Conservation (phyloP, 352 stramenopile genomes). For the Phytophthora ramorum region DNA sequence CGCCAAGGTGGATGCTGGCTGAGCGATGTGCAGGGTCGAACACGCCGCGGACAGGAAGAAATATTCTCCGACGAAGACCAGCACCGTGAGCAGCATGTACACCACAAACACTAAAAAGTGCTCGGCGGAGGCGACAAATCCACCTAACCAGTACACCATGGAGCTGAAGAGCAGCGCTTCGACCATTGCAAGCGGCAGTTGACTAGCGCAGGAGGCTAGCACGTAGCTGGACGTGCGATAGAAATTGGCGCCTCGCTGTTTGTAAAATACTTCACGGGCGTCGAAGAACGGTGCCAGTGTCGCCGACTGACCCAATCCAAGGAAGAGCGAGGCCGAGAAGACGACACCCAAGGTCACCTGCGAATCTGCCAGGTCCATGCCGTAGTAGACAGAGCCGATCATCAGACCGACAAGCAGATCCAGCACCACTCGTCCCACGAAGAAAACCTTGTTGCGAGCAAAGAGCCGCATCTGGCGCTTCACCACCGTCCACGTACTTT, state of each 20-base stretch:
- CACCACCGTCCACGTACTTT: constrained; percentile 45
- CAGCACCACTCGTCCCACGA: constrained; percentile 41
- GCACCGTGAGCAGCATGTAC: constrained; percentile 53
- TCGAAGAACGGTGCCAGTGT: constrained; percentile 66
- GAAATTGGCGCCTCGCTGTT: constrained; percentile 86
- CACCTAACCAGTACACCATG: constrained; percentile 84
- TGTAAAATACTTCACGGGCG: constrained; percentile 80
- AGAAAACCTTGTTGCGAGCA: constrained; percentile 46
- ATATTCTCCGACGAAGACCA: constrained; percentile 55
- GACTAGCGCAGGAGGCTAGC: constrained; percentile 44
- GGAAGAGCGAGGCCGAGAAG: constrained; percentile 82
- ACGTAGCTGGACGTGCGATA: constrained; percentile 83
- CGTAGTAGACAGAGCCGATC: constrained; percentile 48
- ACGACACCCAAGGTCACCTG: constrained; percentile 68
- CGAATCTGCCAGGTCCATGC: constrained; percentile 39
- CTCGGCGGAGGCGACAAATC: constrained; percentile 42
- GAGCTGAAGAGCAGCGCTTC: constrained; percentile 82
- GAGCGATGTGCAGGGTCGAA: constrained; percentile 50
- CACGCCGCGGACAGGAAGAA: constrained; percentile 45
- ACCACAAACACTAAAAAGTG: constrained; percentile 50
- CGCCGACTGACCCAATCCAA: constrained; percentile 72
- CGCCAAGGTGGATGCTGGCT: constrained; percentile 47
- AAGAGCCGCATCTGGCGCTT: constrained; percentile 47
- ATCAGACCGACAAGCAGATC: constrained; percentile 50
- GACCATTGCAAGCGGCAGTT: constrained; percentile 50